Evolutionary conservation across 371 early-diverging fungal genomes (phyloP), one percentile per base, ranked within the genome.

Genomic region (Mucor plumbeus): DNA sequence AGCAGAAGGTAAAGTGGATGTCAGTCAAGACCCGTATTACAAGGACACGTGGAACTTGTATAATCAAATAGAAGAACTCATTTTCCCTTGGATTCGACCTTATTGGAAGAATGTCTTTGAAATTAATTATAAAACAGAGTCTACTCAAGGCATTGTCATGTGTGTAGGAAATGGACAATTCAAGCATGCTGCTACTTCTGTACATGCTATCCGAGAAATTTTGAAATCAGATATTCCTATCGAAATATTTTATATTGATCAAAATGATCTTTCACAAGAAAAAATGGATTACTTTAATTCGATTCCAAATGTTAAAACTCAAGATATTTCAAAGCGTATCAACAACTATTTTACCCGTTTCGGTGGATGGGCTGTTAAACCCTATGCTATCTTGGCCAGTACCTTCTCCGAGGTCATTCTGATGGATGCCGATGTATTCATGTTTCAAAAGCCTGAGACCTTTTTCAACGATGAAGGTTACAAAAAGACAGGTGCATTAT

Each of bases 391-490:
- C 31, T 71, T 92, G 60, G 88, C 88, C 5, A 90, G 90, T 10
- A 75, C 76, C 8, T 93, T 93, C 67, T 57, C 65, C 11, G 85
- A 90, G 41, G 84, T 86, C 31, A 86, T 92, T 50, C 74, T 93
- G 63, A 78, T 92, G 75, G 92, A 94, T 75, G 91, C 92, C 1
- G 94, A 94, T 63, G 89, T 80, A 6, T 81, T 88, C 40, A 88
- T 91, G 72, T 76, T 92, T 65, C 79, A 87, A 63, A 73, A 80
- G 26, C 92, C 94, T 0, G 84, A 78, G 5, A 65, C 63, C 0
- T 61, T 91, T n/a, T 89, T 89, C 71, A 75, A 81, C 8, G 84
- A 85, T 64, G 68, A 77, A 13, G 86, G 84, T 0, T 92, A 90
- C 66, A 56, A 71, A 19, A 67, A 75, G 9, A 85, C 87, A 0